Base-by-base conservation (phyloP, 139 green algal species). In the Chlamydomonas asymmetrica region DNA sequence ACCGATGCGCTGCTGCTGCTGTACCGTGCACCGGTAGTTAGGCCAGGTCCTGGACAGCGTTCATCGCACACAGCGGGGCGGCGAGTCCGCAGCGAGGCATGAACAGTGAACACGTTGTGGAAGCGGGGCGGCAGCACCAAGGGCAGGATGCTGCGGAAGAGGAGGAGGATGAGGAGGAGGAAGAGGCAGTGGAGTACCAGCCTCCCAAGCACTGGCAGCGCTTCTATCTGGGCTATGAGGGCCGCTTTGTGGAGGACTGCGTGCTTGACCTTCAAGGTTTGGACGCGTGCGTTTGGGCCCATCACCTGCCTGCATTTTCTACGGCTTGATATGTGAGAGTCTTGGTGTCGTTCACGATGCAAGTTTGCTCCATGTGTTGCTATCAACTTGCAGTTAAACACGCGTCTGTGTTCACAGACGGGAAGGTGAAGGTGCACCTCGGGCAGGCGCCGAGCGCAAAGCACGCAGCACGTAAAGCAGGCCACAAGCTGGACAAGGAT, bases 241-340 rank as follows among this genome's bases (percentile, higher is more conserved):
- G 82, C 71, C 74, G 82, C 9, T 88, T 88, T 63, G 82, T 85
- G 10, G 66, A 85, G 18, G 79, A 85, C 61, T 88, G 82, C 66
- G 70, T 81, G 10, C 45, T 87, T 25, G 32, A 77, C 56, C 65
- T 87, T 2, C 31, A 50, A 8, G 77, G 63, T 3, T 34, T 34
- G 3, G 8, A 50, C 43, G 50, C 34, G 35, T 25, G 62, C 22
- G 62, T 68, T 37, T 38, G 13, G n/a, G n/a, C n/a, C n/a, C n/a
- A n/a, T n/a, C n/a, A n/a, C n/a, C n/a, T n/a, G n/a, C n/a, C n/a
- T n/a, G n/a, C n/a, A n/a, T n/a, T n/a, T n/a, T n/a, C n/a, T n/a
- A n/a, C n/a, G n/a, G n/a, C n/a, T n/a, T n/a, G n/a, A n/a, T n/a
- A n/a, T n/a, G n/a, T n/a, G n/a, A n/a, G n/a, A n/a, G n/a, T n/a